Evolutionary conservation across 164 flowering plant genomes (phyloP), one percentile per base, ranked within the genome.

Genomic region (Vitis amurensis): DNA sequence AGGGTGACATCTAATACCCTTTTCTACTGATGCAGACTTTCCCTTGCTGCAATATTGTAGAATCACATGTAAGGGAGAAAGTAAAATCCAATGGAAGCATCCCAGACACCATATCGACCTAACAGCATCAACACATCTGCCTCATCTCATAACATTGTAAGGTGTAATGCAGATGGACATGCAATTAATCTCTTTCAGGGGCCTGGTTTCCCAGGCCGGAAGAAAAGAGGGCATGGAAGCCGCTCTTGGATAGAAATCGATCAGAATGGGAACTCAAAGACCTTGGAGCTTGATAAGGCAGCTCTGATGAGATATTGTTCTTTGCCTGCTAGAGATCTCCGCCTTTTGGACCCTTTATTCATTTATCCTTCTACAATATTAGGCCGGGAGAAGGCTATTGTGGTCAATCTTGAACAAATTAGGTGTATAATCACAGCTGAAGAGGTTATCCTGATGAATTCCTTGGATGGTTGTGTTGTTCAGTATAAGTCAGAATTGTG

Each of bases 171-270:
- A 2, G 75, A 78, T 58, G 83, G 75, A 15, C 19, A 49, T 51
- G 76, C 70, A 19, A 84, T 55, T 64, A 65, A 75, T 60, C 69
- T 56, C 11, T 49, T 56, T 65, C 84, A 60, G 67, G 85, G 82
- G n/a, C 59, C 72, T 69, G 77, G 77, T 55, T 63, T 82, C 50
- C 70, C 76, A 13, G 83, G 81, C 59, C 48, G 80, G 30, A 95
- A 95, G 81, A 95, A 91, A 81, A 85, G 98, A 83, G 88, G 96
- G 23, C 97, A 86, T 69, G 94, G 87, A 56, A 87, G 76, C 74
- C 96, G 97, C 23, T 95, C 99, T 52, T 95, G 99, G 98, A 90
- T 91, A 81, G 82, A 78, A 73, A 91, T 95, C 70, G 91, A 91
- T 81, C 80, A 64, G 51, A 37, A 79, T 79, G 99, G 99, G 60